These are phyloP conservation scores for Fusarium brachygibbosum DNA, from an alignment of 2,329 filamentous ascomycete species.

Conservation along the genomic window DNA sequence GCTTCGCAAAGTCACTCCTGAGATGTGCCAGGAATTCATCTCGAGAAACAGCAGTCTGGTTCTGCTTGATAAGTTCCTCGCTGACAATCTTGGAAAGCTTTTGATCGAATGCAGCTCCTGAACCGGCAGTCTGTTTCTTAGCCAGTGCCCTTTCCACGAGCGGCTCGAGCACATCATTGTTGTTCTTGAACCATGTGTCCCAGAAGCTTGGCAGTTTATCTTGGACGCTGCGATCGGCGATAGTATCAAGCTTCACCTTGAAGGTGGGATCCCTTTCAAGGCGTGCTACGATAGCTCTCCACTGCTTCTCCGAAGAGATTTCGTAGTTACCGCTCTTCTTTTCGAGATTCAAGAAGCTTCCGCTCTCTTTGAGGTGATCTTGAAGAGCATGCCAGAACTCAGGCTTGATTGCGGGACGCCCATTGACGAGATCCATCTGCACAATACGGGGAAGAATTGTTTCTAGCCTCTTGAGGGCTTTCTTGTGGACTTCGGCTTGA, in stretches of 20 bases:
- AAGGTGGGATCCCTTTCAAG: conserved; percentile 55
- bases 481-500: conserved; percentile 53
- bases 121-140: conserved; percentile 54
- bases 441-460: conserved; percentile 68
- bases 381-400: conserved; percentile 76
- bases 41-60: conserved; percentile 59
- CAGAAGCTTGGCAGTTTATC: conserved; percentile 58
- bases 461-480: conserved; percentile 60
- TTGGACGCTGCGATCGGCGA: conserved; percentile 48
- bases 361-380: conserved; percentile 65
- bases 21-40: conserved; percentile 64
- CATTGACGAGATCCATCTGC: conserved; percentile 66
- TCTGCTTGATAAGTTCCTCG: conserved; percentile 53
- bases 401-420: conserved; percentile 66
- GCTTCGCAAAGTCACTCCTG: conserved; percentile 54
- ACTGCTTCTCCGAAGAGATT: conserved; percentile 61
- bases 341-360: conserved; percentile 62
- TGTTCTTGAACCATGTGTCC: conserved; percentile 66
- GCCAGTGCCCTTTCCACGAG: conserved; percentile 51
- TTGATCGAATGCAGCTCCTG: conserved; percentile 53
- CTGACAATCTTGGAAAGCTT: conserved; percentile 55
- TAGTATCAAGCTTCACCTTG: conserved; percentile 47
- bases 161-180: conserved; percentile 57
- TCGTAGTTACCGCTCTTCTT: conserved; percentile 56
- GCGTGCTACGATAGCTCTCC: conserved; percentile 60